Percentiles rank a stretch among this genome's conserved stretches.
Conservation (phyloP, 139 green algal genomes). For the Dunaliella primolecta region DNA sequence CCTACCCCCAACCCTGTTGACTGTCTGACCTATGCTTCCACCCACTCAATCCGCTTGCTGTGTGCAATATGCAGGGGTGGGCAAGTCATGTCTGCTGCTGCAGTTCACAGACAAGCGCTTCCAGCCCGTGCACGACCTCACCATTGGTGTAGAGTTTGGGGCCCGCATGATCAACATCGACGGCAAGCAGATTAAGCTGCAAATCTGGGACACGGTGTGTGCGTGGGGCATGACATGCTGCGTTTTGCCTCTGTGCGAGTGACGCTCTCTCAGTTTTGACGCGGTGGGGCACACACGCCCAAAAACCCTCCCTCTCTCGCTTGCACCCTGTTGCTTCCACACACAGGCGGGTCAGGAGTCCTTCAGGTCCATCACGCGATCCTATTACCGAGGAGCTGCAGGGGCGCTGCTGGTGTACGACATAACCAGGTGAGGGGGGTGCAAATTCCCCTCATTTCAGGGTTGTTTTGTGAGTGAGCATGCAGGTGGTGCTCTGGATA, state of each 20-base stretch:
- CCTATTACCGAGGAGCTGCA: constrained; percentile 98
- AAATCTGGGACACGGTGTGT: constrained; percentile 93
- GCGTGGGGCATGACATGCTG: not conserved
- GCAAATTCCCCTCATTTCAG: too few species aligned
- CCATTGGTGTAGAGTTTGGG: constrained; percentile 93
- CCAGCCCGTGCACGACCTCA: constrained; percentile 91
- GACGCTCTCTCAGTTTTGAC: too few species aligned
- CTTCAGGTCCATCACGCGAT: constrained; percentile 96
- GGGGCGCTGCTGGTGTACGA: constrained; percentile 98
- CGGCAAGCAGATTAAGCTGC: constrained; percentile 97
- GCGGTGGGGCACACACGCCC: too few species aligned
- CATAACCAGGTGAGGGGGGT: constrained; percentile 80
- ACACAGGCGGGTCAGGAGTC: constrained; percentile 93
- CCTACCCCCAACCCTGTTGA: too few species aligned
- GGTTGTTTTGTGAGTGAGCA: not conserved
- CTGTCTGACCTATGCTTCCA: too few species aligned
- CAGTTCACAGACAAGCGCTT: constrained; percentile 99
- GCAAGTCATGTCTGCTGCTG: constrained; percentile 98
- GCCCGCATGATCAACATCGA: constrained; percentile 99
- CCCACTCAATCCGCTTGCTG: too few species aligned
- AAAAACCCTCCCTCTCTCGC: not conserved
- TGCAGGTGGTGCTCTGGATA: not conserved
- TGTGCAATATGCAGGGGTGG: constrained; percentile 76
- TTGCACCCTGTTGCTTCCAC: not conserved
- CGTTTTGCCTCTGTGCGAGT: too few species aligned